A percentile compares a stretch with the other conserved stretches of the same genome.
Conservation (phyloP, 305 asterid species). For the Ajuga reptans region DNA sequence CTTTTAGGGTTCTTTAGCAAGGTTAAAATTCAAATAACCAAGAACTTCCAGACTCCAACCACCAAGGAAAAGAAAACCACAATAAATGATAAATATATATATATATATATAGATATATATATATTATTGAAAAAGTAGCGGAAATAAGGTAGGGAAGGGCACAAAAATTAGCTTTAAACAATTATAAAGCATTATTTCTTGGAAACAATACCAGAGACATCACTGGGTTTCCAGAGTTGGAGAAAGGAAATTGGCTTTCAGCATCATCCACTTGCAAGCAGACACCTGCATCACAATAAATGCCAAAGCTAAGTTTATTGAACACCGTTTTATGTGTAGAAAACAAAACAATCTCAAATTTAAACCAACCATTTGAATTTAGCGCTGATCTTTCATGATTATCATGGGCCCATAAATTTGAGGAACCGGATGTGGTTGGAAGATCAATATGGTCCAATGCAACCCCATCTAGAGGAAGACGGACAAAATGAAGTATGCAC, state of each 20-base stretch:
- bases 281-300: too few relatives aligned
- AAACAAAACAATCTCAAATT: too few relatives aligned
- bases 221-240: conserved; percentile 74
- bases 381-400: conserved; percentile 37
- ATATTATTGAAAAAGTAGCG: too few relatives aligned
- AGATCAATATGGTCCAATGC: conserved; percentile 57
- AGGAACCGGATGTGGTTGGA: conserved; percentile 48
- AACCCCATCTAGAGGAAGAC: conserved; percentile 61
- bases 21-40: background rate
- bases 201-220: conserved; percentile 59
- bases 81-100: background rate
- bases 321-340: background rate
- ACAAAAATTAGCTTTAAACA: conserved; percentile 7
- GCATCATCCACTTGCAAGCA: too few relatives aligned
- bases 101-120: too few relatives aligned
- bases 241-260: conserved; percentile 82
- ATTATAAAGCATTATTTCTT: conserved; percentile 11
- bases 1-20: conserved; percentile 1
- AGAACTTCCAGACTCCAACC: conserved; percentile 3
- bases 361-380: conserved; percentile 55
- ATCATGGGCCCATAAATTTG: conserved; percentile 34
- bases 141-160: too few relatives aligned
- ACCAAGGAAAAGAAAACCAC: background rate
- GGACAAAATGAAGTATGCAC: conserved; percentile 88
- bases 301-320: conserved; percentile 15